Conservation (phyloP, 257 asterid species). For the Thymus mandschuricus region DNA sequence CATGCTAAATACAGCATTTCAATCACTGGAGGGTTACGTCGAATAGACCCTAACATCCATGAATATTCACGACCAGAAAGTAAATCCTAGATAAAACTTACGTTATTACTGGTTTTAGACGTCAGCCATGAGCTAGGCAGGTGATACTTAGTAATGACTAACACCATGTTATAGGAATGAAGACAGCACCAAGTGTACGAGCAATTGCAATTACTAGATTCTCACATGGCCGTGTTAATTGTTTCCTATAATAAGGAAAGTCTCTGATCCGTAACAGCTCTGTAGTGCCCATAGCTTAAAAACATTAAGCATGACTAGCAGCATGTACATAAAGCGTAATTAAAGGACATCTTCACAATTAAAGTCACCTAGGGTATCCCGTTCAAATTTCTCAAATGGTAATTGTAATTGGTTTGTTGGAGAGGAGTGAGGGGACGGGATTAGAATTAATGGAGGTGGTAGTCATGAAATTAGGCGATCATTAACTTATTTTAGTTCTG, state of each 20-base stretch:
- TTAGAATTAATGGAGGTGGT: neutral
- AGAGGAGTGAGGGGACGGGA: neutral
- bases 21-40: neutral
- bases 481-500: neutral
- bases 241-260: slow-evolving; percentile 13
- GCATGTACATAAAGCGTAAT: slow-evolving; percentile 6
- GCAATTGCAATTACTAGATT: neutral
- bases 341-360: neutral
- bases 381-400: neutral
- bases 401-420: neutral
- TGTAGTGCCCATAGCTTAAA: neutral
- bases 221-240: neutral
- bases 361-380: neutral
- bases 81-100: neutral
- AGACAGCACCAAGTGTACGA: neutral
- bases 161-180: neutral
- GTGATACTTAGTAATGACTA: neutral
- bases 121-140: neutral
- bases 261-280: neutral
- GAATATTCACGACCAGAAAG: neutral
- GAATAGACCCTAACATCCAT: neutral
- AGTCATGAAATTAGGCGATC: neutral
- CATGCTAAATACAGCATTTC: neutral
- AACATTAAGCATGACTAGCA: neutral
- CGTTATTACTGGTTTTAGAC: neutral